Conservation (phyloP, 345 rosid genomes). For the Populus ilicifolia region DNA sequence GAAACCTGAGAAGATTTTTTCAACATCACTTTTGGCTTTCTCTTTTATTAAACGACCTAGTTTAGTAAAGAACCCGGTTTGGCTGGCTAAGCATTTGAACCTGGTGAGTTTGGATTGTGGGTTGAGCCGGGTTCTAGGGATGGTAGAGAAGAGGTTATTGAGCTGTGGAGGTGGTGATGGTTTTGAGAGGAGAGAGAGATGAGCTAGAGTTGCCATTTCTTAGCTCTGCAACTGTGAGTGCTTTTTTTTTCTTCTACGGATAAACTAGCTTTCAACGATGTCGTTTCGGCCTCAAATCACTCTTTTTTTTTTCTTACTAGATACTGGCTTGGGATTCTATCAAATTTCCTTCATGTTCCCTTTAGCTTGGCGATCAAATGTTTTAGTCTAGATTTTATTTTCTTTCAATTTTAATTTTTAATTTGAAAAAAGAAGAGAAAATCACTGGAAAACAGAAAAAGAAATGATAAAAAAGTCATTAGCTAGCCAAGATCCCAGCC, state of each 20-base stretch:
- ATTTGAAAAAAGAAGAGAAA: too few relatives aligned
- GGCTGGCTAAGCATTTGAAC: conserved; percentile 62
- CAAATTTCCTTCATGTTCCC: too few relatives aligned
- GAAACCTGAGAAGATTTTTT: conserved; percentile 84
- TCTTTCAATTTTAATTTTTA: too few relatives aligned
- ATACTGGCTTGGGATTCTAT: too few relatives aligned
- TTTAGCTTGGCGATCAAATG: too few relatives aligned
- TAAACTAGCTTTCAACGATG: background rate
- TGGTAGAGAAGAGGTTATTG: conserved; percentile 10
- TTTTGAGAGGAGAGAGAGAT: conserved; percentile 49
- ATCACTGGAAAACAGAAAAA: too few relatives aligned
- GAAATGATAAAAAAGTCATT: too few relatives aligned
- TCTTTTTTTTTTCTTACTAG: background rate
- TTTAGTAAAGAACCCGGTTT: conserved; percentile 85
- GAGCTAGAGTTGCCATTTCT: conserved; percentile 48
- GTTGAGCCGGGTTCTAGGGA: conserved; percentile 13
- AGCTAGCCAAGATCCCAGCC: too few relatives aligned
- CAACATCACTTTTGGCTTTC: conserved; percentile 91
- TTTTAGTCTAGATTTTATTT: too few relatives aligned
- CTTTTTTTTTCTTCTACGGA: background rate
- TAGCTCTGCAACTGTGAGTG: background rate
- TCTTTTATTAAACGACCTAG: conserved; percentile 85
- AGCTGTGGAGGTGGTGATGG: conserved; percentile 13
- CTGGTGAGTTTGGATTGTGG: conserved; percentile 12
- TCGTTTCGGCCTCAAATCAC: background rate